Conservation (phyloP, 805 yeast species). For the Scheffersomyces lignosus region DNA sequence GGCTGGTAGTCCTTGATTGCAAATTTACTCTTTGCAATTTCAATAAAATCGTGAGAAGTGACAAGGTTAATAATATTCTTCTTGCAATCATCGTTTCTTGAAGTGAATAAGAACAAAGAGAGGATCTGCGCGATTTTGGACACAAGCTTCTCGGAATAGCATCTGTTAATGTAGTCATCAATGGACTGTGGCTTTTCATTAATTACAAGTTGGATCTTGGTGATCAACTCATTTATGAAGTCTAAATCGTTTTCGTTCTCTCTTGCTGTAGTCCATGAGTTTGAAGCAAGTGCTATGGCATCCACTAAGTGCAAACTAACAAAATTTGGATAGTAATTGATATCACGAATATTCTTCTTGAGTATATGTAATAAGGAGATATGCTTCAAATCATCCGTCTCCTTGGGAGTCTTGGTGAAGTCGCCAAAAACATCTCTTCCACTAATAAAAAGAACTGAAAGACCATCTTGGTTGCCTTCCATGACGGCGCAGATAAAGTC, state of each 20-base stretch:
- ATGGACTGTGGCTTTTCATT: conserved; percentile 12
- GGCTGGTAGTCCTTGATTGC: conserved; percentile 48
- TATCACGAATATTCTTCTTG: conserved; percentile 52
- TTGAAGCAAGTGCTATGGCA: conserved; percentile 71
- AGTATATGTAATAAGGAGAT: conserved; percentile 54
- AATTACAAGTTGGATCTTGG: conserved; percentile 26
- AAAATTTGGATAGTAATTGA: conserved; percentile 56
- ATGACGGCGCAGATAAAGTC: conserved; percentile 67
- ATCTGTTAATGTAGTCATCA: conserved; percentile 33
- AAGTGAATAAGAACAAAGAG: conserved; percentile 67
- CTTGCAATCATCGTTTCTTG: conserved; percentile 43
- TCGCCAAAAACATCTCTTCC: conserved; percentile 52
- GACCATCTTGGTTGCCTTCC: conserved; percentile 67
- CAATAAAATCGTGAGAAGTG: conserved; percentile 34
- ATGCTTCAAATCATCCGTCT: conserved; percentile 18
- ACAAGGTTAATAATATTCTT: conserved; percentile 45
- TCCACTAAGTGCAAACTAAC: conserved; percentile 70
- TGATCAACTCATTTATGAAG: conserved; percentile 45
- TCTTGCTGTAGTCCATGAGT: conserved; percentile 71
- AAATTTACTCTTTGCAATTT: conserved; percentile 30
- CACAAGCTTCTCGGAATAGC: conserved; percentile 57
- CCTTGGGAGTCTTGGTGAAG: conserved; percentile 14
- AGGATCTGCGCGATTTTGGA: conserved; percentile 75
- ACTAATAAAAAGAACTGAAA: conserved; percentile 68
- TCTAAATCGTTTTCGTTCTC: conserved; percentile 49